Evolutionary conservation across 331 rosid species (phyloP), one percentile per base, ranked within the genome.

Genomic region (Malus hybrid): DNA sequence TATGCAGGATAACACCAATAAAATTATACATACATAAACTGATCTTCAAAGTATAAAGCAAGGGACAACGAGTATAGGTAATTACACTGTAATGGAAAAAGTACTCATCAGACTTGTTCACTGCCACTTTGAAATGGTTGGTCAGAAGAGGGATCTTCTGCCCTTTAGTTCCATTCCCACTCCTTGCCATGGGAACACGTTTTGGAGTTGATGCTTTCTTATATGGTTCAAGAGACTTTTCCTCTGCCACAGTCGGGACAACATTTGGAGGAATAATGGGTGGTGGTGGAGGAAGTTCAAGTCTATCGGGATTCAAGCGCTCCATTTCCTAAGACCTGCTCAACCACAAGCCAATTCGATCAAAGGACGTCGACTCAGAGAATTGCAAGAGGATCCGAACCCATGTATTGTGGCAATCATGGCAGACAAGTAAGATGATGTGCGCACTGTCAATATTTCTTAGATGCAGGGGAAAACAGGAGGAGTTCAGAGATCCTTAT

Each of bases 51-150:
- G 10, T 52, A 5, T 18, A 22, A 56, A n/a, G 15, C 77, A 28
- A 26, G 36, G 30, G 1, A 36, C 26, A 62, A 1, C 48, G 24
- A 22, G 71, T 42, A 55, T 5, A 28, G 20, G 19, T 6, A 14
- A 74, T 90, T 91, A 93, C 98, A 80, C 95, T 88, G 52, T 94
- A 94, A 71, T 90, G 96, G 83, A 62, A 94, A 79, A 90, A 94
- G 13, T 87, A 65, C 0, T 86, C 93, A 0, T 86, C 87, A 4
- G 39, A 74, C 74, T 79, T 93, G n/a, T 68, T 58, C 22, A 89
- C 86, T 34, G 68, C 80, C 1, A 91, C 98, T 82, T 84, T 87
- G 79, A 86, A 94, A 75, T 94, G 96, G 53, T 94, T 91, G 0
- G 98, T 90, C 0, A 89, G 75, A 34, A 94, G 88, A 20, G 78